Conservation (phyloP, 208 protist species). For the Leishmania turanica region DNA sequence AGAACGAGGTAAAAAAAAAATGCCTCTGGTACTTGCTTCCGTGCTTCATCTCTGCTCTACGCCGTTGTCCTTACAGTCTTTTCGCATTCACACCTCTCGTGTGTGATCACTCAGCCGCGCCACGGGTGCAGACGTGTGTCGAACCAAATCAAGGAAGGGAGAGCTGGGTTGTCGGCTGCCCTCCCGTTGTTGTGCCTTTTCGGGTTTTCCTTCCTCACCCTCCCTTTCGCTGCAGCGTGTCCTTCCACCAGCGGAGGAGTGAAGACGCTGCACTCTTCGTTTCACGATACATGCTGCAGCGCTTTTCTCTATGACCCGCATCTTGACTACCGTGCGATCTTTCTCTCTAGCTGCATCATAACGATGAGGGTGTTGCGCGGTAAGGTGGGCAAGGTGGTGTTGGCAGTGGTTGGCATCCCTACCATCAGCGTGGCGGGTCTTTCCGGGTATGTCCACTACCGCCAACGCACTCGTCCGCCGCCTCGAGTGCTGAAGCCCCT, state of each 20-base stretch:
- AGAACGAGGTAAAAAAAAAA: not conserved
- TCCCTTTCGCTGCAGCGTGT: too few relatives aligned
- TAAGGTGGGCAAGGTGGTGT: conserved; percentile 18
- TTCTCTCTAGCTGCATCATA: not conserved
- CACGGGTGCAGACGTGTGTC: not conserved
- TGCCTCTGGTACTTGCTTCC: not conserved
- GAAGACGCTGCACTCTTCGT: not conserved
- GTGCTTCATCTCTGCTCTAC: not conserved
- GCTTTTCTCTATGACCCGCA: not conserved
- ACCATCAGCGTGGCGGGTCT: conserved; percentile 51
- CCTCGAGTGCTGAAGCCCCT: conserved; percentile 64
- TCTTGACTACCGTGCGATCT: not conserved
- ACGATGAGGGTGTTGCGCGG: conserved; percentile 30
- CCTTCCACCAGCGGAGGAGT: not conserved
- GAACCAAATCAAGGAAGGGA: not conserved
- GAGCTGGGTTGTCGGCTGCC: not conserved
- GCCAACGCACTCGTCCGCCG: conserved; percentile 48
- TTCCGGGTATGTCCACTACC: conserved; percentile 67
- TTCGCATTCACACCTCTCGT: not conserved
- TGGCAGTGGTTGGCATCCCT: conserved; percentile 50
- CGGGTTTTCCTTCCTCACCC: not conserved
- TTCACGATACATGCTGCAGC: not conserved
- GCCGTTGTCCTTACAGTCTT: not conserved
- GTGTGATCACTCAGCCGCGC: not conserved
- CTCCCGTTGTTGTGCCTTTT: not conserved